phyloP scores from a whole-genome alignment of 2,329 filamentous ascomycete genomes.

The Apiospora arundinis region DNA sequence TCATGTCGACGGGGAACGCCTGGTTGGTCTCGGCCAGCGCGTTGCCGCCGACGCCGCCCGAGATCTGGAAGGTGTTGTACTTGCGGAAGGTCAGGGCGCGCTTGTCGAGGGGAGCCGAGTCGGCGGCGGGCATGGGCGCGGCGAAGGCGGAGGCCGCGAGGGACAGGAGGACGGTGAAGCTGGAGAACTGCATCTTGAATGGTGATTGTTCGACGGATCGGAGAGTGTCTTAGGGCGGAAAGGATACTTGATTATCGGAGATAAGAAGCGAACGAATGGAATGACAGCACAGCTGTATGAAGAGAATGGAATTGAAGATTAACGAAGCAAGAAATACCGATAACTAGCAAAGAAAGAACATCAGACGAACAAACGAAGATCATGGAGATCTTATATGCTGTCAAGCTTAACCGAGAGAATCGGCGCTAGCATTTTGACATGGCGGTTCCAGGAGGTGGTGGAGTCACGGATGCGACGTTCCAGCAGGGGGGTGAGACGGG shows the following conservation, averaged over 20 bases:
- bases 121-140: neutral
- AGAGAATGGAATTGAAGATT: neutral
- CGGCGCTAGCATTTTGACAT: neutral
- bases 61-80: slow-evolving; percentile 26
- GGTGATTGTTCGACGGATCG: neutral
- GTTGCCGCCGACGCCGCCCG: slow-evolving; percentile 24
- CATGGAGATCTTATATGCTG: slow-evolving; percentile 10
- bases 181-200: slow-evolving; percentile 25
- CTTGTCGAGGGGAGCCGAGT: slow-evolving; percentile 14
- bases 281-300: slow-evolving; percentile 20
- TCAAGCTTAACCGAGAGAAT: neutral
- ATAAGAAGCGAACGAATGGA: neutral
- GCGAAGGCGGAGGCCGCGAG: slow-evolving; percentile 22
- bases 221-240: neutral
- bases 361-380: slow-evolving; percentile 9
- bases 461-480: slow-evolving; percentile 18
- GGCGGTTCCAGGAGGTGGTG: slow-evolving; percentile 3
- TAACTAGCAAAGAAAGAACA: neutral
- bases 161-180: slow-evolving; percentile 22
- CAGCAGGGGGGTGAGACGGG: slow-evolving; percentile 10
- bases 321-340: neutral
- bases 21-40: slow-evolving; percentile 25
- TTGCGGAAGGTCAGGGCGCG: slow-evolving; percentile 23
- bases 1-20: slow-evolving; percentile 24
- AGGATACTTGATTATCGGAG: neutral